Base-by-base conservation (phyloP, 2,329 filamentous ascomycete genomes). In the Talaromyces amestolkiae region DNA sequence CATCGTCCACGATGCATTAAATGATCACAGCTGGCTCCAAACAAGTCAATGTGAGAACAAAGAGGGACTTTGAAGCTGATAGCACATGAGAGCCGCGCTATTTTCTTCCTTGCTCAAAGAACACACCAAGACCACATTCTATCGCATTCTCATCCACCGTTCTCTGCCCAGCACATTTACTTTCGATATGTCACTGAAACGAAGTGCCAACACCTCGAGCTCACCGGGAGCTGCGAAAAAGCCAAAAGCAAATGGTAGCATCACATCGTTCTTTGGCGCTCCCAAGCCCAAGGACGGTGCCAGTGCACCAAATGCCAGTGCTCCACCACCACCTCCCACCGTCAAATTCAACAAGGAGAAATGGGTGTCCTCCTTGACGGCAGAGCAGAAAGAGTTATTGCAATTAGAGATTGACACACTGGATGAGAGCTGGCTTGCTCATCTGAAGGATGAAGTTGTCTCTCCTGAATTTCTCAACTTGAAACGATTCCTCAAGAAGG, bases 351-450 rank as follows among this genome's bases (percentile, higher is more conserved):
- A 97, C 82, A 97, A 97, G 82, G 87, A 87, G 54, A 92, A 91
- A 78, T 99, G 95, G 95, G 84, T 93, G n/a, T 86, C 87, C 22
- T 86, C 86, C 65, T 83, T 99, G 68, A 93, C 86, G 0, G 78
- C 86, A 0, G 95, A 99, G 80, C 92, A 97, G 78, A 92, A 87
- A 74, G 84, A 89, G 61, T 83, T 98, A 56, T 84, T 99, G 58
- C 84, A 91, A 74, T 85, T 99, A 47, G 95, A 99, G 81, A 97
- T 99, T 70, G 88, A 96, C 53, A 97, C 93, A 0, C 81, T 99
- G 67, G 87, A 97, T 75, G 91, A 93, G 67, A 96, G 90, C 81
- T 99, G 95, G 94, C 83, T 99, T 68, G 88, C 89, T 17, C 88
- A 91, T 69, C 84, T 99, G 66, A 96, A 96, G 77, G 92, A 96